Percentiles rank a stretch among this genome's conserved stretches.
Conservation (phyloP, 768 basidiomycete species). For the Macrolepiota albuminosa region DNA sequence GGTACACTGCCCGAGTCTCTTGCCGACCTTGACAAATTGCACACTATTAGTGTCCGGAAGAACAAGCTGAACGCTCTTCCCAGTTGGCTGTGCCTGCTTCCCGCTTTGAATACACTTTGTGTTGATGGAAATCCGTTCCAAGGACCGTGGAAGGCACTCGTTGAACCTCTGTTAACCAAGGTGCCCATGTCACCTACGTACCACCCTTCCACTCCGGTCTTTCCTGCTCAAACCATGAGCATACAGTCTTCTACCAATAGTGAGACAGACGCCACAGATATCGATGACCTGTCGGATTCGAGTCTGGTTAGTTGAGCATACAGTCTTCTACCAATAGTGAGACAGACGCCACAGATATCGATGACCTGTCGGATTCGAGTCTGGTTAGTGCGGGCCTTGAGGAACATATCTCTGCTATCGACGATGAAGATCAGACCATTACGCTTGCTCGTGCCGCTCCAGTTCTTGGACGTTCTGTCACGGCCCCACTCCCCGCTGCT, state of each 20-base stretch:
- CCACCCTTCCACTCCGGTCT: slow-evolving; percentile 61
- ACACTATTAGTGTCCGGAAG: slow-evolving; percentile 83
- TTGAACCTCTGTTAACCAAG: slow-evolving; percentile 76
- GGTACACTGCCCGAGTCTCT: slow-evolving; percentile 71
- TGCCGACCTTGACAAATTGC: slow-evolving; percentile 69
- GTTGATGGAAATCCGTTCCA: slow-evolving; percentile 98
- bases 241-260: slow-evolving; percentile 33
- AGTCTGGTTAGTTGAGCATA: slow-evolving; percentile 42
- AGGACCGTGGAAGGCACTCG: slow-evolving; percentile 86
- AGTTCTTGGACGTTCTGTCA: slow-evolving; percentile 45
- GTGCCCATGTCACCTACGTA: slow-evolving; percentile 54
- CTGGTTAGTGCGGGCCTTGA: slow-evolving; percentile 35
- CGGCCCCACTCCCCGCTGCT: slow-evolving; percentile 37
- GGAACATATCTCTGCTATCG: slow-evolving; percentile 28
- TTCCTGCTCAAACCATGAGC: slow-evolving; percentile 46
- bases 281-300: slow-evolving; percentile 56
- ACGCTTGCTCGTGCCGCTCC: slow-evolving; percentile 53
- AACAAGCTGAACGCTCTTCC: slow-evolving; percentile 89
- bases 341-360: slow-evolving; percentile 43
- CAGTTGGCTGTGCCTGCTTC: slow-evolving; percentile 92
- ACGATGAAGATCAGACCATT: slow-evolving; percentile 74
- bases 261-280: slow-evolving; percentile 43
- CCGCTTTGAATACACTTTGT: slow-evolving; percentile 76
- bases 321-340: slow-evolving; percentile 37
- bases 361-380: slow-evolving; percentile 58